phyloP scores from a whole-genome alignment of 441 rosid genomes.

The Arabidopsis hybrid region DNA sequence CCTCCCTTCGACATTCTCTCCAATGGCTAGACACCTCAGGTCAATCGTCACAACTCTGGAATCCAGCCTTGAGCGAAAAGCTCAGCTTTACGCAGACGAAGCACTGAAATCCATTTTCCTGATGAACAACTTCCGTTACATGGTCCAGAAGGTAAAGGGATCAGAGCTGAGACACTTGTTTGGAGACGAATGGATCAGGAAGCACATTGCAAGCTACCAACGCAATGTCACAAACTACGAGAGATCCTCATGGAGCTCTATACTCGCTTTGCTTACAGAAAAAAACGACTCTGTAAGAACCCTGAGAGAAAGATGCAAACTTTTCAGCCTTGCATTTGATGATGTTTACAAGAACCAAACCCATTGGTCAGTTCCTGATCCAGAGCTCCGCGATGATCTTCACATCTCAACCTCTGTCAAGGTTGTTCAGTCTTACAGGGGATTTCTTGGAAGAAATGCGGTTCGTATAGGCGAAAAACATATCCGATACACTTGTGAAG shows the following conservation, averaged over 20 bases:
- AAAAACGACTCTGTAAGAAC: slow-evolving; percentile 52
- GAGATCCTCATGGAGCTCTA: slow-evolving; percentile 72
- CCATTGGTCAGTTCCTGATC: slow-evolving; percentile 68
- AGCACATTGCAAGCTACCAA: slow-evolving; percentile 67
- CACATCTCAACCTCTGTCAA: slow-evolving; percentile 68
- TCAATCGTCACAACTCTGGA: slow-evolving; percentile 60
- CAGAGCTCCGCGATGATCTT: slow-evolving; percentile 74
- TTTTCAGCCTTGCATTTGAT: slow-evolving; percentile 65
- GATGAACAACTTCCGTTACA: slow-evolving; percentile 80
- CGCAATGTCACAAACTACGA: slow-evolving; percentile 66
- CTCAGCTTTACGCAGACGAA: slow-evolving; percentile 61
- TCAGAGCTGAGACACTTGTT: slow-evolving; percentile 67
- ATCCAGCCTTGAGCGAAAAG: slow-evolving; percentile 59
- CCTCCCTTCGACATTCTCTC: slow-evolving; percentile 51
- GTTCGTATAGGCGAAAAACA: slow-evolving; percentile 57
- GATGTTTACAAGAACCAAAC: slow-evolving; percentile 75
- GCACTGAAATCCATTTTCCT: slow-evolving; percentile 61
- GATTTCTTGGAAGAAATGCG: slow-evolving; percentile 58
- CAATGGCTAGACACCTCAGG: slow-evolving; percentile 64
- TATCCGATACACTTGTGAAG: slow-evolving; percentile 63
- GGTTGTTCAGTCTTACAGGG: slow-evolving; percentile 72
- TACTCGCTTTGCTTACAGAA: slow-evolving; percentile 56
- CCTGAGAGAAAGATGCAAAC: slow-evolving; percentile 61
- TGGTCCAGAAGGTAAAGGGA: slow-evolving; percentile 74
- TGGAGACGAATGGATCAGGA: slow-evolving; percentile 88